Percentiles rank a stretch among this genome's conserved stretches.
Conservation (phyloP, 2,329 filamentous ascomycete genomes). For the Fusarium pininemorale region DNA sequence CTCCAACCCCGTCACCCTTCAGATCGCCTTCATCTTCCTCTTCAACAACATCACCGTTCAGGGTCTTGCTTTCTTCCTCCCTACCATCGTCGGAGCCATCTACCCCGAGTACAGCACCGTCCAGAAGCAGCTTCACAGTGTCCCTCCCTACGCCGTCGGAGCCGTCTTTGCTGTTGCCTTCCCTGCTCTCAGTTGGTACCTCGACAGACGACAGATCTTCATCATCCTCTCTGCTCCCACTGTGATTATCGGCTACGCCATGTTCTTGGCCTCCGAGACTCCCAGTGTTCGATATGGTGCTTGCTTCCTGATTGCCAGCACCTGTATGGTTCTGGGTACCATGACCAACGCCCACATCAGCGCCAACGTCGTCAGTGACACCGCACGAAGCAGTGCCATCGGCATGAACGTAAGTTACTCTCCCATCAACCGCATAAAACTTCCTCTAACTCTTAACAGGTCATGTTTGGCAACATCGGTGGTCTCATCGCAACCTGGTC, state of each 20-base stretch:
- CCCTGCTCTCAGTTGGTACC: constrained; percentile 65
- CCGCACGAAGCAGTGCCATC: constrained; percentile 69
- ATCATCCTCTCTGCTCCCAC: constrained; percentile 64
- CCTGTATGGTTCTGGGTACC: constrained; percentile 68
- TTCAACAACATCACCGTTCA: constrained; percentile 74
- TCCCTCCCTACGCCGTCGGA: constrained; percentile 71
- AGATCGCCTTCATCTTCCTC: constrained; percentile 66
- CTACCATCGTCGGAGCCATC: constrained; percentile 71
- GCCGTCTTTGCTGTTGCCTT: constrained; percentile 68
- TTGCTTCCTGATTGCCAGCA: constrained; percentile 69
- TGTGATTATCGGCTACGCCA: constrained; percentile 70
- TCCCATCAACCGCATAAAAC: accelerated
- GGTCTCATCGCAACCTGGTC: constrained; percentile 73
- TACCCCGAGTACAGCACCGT: constrained; percentile 67
- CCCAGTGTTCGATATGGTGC: constrained; percentile 66
- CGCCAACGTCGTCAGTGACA: constrained; percentile 73
- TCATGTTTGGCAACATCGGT: constrained; percentile 58
- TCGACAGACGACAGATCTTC: constrained; percentile 64
- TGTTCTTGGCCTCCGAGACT: constrained; percentile 65
- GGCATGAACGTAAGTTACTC: constrained; percentile 49
- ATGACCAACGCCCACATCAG: constrained; percentile 70
- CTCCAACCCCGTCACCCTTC: constrained; percentile 65
- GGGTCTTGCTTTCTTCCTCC: constrained; percentile 71
- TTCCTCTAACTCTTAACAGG: constrained; percentile 19
- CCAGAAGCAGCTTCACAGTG: constrained; percentile 70